These are phyloP conservation scores for Theobroma cacao DNA, from an alignment of 345 rosid species.

Conservation along the genomic window DNA sequence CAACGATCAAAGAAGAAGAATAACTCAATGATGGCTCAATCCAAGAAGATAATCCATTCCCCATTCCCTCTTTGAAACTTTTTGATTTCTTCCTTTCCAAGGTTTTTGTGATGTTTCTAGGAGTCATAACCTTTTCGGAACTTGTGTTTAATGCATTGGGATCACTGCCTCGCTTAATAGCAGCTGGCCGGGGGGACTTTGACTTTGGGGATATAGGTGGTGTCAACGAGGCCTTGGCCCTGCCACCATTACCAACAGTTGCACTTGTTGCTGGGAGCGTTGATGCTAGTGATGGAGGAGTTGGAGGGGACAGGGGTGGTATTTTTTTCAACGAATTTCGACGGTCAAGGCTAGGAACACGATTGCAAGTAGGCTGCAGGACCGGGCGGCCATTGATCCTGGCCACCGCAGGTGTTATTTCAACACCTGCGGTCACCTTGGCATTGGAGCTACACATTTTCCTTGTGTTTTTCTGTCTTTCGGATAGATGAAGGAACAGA, in stretches of 20 bases:
- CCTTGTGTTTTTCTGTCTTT: no score
- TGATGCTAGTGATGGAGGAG: constrained; percentile 20
- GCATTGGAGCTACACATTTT: constrained; percentile 44
- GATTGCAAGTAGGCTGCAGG: constrained; percentile 58
- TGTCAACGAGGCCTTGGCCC: constrained; percentile 3
- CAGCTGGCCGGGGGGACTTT: constrained; percentile 33
- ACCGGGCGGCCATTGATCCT: constrained; percentile 59
- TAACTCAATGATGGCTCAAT: constrained; percentile 24
- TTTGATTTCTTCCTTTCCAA: constrained; percentile 54
- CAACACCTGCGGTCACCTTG: constrained; percentile 34
- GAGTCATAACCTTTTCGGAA: constrained; percentile 29
- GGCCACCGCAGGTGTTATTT: constrained; percentile 21
- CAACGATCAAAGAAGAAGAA: constrained; percentile 36
- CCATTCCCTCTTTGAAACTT: constrained; percentile 41
- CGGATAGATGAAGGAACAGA: background rate
- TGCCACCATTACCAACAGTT: background rate
- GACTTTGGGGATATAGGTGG: constrained; percentile 37
- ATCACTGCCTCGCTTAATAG: constrained; percentile 38
- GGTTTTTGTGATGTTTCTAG: constrained; percentile 11
- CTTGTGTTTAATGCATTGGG: constrained; percentile 31
- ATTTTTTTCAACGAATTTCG: constrained; percentile 31
- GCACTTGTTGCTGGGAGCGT: constrained; percentile 8
- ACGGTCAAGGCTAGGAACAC: constrained; percentile 30
- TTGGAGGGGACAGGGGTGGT: constrained; percentile 20
- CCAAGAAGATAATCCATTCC: background rate